Base-by-base conservation (phyloP, 441 rosid genomes). In the Syzygium malaccense region DNA sequence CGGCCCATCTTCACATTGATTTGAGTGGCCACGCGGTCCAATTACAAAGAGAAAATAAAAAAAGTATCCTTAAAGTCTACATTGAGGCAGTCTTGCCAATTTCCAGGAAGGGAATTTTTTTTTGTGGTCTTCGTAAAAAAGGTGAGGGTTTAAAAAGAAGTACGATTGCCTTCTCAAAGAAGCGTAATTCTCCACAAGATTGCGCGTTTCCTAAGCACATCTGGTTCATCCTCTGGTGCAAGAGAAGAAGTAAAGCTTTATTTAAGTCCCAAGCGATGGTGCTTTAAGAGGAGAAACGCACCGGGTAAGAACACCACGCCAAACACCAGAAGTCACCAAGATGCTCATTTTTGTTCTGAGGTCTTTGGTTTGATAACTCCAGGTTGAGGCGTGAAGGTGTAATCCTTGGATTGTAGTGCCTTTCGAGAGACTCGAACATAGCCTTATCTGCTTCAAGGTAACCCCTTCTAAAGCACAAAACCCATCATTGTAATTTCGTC, bases 11-110 rank as follows among this genome's bases (percentile, higher is more conserved):
- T 56, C 4, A 12, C 15, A 11, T 58, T 1, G 30, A 26, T 26
- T 58, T 26, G 64, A n/a, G 12, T n/a, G 14, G 15, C 64, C 28
- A 58, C 7, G 30, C 12, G 15, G 3, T 26, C 15, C 15, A 26
- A 26, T 12, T 12, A 58, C 64, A 26, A 58, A 13, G 30, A 25
- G 0, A 26, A 48, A 37, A 37, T 37, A 37, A 37, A 37, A 37
- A 37, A 37, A 37, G 4, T 37, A 37, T 37, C 10, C 20, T 19
- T 6, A 55, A 55, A 55, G 10, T 55, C 4, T 19, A 55, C 10
- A 3, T 0, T 4, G 2, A 56, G 12, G 60, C 23, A 20, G 20
- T 56, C 58, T 20, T 20, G 12, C 0, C 1, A 8, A 20, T 55
- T 55, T 7, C 7, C 23, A 19, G 57, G 57, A 55, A 55, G 26